Percentiles rank a stretch among this genome's conserved stretches.
Evolutionary conservation across 768 basidiomycete genomes (phyloP).

Genomic region (Mrakia gelida): DNA sequence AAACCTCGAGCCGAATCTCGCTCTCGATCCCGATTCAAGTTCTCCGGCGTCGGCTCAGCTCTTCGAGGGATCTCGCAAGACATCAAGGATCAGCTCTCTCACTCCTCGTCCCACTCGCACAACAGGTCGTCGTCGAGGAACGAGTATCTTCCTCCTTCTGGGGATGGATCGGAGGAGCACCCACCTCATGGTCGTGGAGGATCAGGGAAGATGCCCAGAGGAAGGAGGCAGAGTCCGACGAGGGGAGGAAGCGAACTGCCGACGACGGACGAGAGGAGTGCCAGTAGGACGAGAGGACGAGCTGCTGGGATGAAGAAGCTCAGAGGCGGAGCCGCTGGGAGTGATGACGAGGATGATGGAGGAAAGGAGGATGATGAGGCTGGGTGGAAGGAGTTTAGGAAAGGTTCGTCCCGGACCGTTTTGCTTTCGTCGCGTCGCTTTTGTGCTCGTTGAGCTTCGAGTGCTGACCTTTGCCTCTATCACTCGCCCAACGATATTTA

Average conservation of each 20-base stretch:
- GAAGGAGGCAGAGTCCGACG: slow-evolving; percentile 33
- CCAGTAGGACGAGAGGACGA: slow-evolving; percentile 42
- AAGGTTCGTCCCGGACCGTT: slow-evolving; percentile 53
- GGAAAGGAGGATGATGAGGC: slow-evolving; percentile 41
- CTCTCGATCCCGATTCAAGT: slow-evolving; percentile 35
- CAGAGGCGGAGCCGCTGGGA: slow-evolving; percentile 24
- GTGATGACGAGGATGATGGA: slow-evolving; percentile 39
- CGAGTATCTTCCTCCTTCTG: not conserved
- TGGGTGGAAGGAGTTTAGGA: slow-evolving; percentile 79
- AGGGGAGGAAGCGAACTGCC: slow-evolving; percentile 7
- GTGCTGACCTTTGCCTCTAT: not conserved
- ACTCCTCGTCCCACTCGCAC: slow-evolving; percentile 27
- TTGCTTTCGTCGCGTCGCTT: not conserved
- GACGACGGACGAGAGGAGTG: slow-evolving; percentile 37
- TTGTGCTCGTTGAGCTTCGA: not conserved
- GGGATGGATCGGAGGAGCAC: slow-evolving; percentile 29
- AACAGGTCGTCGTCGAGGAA: slow-evolving; percentile 1
- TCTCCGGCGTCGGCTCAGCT: slow-evolving; percentile 36
- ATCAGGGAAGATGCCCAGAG: slow-evolving; percentile 33
- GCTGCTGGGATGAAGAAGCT: slow-evolving; percentile 44
- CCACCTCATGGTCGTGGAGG: slow-evolving; percentile 40
- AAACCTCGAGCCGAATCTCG: slow-evolving; percentile 11
- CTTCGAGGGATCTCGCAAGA: slow-evolving; percentile 41
- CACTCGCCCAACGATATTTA: slow-evolving; percentile 38
- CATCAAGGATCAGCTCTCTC: slow-evolving; percentile 39